A percentile compares a stretch with the other conserved stretches of the same genome.
phyloP scores from a whole-genome alignment of 768 basidiomycete species.

The Dioszegia crocea region DNA sequence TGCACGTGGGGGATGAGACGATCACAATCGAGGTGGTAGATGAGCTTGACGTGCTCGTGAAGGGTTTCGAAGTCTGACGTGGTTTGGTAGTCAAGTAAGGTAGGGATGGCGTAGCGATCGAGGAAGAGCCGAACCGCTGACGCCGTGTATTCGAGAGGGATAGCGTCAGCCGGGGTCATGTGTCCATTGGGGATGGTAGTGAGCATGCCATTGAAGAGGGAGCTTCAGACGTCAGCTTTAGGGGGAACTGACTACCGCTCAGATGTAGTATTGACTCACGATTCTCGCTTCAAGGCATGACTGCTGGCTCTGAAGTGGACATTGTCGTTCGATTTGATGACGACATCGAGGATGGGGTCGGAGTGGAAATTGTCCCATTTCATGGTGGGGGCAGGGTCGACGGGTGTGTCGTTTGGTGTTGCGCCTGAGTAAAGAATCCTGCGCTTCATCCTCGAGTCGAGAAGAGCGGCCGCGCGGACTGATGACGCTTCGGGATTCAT shows the following conservation, averaged over 20 bases:
- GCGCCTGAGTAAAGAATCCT: too few relatives aligned
- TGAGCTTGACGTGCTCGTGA: not conserved
- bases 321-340: not conserved
- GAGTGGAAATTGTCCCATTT: not conserved
- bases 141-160: too few relatives aligned
- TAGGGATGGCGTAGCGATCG: not conserved
- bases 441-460: too few relatives aligned
- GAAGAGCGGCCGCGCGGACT: too few relatives aligned
- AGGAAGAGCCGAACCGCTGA: not conserved
- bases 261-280: not conserved
- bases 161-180: too few relatives aligned
- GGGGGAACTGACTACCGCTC: too few relatives aligned
- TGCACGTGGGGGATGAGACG: not conserved
- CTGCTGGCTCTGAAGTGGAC: slow-evolving; percentile 5
- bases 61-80: not conserved
- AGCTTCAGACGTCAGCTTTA: too few relatives aligned
- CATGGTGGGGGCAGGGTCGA: too few relatives aligned
- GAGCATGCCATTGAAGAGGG: too few relatives aligned
- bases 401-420: too few relatives aligned
- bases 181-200: too few relatives aligned
- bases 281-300: not conserved
- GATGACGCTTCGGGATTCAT: too few relatives aligned
- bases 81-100: not conserved
- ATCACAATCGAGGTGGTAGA: slow-evolving; percentile 2
- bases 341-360: slow-evolving; percentile 1